Conservation (phyloP, 176 grass and related monocot genomes). For the Dendrocalamus sinicus region DNA sequence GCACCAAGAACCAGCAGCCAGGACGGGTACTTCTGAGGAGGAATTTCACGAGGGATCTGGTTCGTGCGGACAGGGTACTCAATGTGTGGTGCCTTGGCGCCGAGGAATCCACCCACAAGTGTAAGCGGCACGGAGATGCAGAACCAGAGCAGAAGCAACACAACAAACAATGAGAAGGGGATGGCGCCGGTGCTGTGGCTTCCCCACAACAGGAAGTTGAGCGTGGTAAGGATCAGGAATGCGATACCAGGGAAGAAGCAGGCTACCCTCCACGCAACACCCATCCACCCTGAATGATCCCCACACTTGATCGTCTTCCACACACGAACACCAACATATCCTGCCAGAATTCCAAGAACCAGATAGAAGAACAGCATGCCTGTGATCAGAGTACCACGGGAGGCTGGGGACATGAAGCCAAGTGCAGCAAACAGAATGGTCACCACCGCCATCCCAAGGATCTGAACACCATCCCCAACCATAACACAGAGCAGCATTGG, state of each 20-base stretch:
- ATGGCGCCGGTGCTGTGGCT: constrained; percentile 82
- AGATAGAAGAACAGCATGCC: constrained; percentile 86
- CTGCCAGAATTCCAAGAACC: constrained; percentile 73
- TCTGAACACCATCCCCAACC: constrained; percentile 83
- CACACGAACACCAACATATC: constrained; percentile 59
- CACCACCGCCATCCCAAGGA: constrained; percentile 77
- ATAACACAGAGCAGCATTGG: constrained; percentile 72
- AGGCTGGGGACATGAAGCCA: constrained; percentile 83
- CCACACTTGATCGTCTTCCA: constrained; percentile 84
- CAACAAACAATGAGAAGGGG: constrained; percentile 66
- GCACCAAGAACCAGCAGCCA: constrained; percentile 81
- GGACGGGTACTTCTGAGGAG: constrained; percentile 78
- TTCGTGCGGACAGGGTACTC: constrained; percentile 82
- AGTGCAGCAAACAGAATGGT: constrained; percentile 80
- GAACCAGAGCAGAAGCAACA: constrained; percentile 80
- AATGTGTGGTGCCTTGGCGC: constrained; percentile 73
- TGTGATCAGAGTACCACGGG: constrained; percentile 68
- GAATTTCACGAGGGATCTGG: constrained; percentile 82
- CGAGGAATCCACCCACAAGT: constrained; percentile 69
- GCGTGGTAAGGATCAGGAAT: constrained; percentile 75
- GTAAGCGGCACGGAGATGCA: constrained; percentile 79
- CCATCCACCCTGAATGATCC: constrained; percentile 68
- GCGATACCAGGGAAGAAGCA: constrained; percentile 90
- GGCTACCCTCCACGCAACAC: constrained; percentile 66
- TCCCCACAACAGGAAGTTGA: constrained; percentile 86